Percentiles rank a stretch among this genome's conserved stretches.
Conservation (phyloP, 2,329 filamentous ascomycete species). For the Fusarium albosuccineum region DNA sequence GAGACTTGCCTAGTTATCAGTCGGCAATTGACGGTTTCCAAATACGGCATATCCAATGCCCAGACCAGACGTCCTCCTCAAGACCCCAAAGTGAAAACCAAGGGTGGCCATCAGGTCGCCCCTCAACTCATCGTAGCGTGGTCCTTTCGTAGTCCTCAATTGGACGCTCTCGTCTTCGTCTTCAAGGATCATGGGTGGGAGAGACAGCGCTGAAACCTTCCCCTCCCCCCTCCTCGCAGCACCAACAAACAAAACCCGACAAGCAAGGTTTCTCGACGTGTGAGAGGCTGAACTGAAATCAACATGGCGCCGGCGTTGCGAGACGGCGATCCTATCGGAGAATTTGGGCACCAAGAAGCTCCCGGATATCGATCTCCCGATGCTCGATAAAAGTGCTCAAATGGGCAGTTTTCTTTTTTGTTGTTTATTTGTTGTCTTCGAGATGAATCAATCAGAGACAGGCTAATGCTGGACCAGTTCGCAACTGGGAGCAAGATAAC, state of each 20-base stretch:
- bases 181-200: conserved; percentile 33
- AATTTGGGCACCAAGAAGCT: conserved; percentile 22
- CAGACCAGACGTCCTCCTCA: background rate
- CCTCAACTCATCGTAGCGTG: conserved; percentile 15
- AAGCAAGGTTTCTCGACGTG: conserved; percentile 32
- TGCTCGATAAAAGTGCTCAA: conserved; percentile 21
- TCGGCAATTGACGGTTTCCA: conserved; percentile 5
- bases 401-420: conserved; percentile 32
- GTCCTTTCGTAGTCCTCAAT: conserved; percentile 14
- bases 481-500: conserved; percentile 14
- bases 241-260: conserved; percentile 19
- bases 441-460: conserved; percentile 19
- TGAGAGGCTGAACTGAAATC: conserved; percentile 29
- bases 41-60: conserved; percentile 18
- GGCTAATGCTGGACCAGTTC: background rate
- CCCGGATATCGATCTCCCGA: conserved; percentile 39
- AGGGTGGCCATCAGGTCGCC: background rate
- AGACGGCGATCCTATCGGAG: conserved; percentile 38
- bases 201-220: conserved; percentile 13
- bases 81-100: background rate
- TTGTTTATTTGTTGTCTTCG: conserved; percentile 36
- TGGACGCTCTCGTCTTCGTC: conserved; percentile 12
- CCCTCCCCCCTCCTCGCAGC: background rate
- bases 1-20: conserved; percentile 1
- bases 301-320: conserved; percentile 31